Percentiles rank a stretch among this genome's conserved stretches.
Conservation (phyloP, 2,329 filamentous ascomycete species). For the Fusarium sp. region DNA sequence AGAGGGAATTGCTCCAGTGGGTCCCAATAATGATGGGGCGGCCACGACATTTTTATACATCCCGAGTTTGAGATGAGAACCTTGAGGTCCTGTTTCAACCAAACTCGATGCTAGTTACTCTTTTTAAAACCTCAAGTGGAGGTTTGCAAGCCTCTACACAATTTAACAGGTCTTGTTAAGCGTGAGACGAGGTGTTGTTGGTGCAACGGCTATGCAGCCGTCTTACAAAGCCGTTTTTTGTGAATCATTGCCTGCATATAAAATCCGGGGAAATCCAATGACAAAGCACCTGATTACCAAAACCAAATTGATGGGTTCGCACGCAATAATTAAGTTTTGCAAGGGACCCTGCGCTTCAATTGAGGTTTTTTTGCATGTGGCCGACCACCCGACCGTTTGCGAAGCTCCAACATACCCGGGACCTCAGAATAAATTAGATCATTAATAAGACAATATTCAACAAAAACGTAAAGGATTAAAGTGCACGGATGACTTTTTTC, state of each 20-base stretch:
- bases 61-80: too few species aligned
- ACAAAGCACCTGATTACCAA: background rate
- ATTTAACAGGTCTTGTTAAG: too few species aligned
- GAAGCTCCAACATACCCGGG: background rate
- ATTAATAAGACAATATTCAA: too few species aligned
- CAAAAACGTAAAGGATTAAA: too few species aligned
- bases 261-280: background rate
- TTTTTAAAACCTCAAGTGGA: too few species aligned
- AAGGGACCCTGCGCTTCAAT: background rate
- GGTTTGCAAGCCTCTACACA: too few species aligned
- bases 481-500: too few species aligned
- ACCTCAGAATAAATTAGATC: too few species aligned
- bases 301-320: background rate
- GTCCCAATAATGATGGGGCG: background rate
- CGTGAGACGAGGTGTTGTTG: background rate
- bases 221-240: background rate
- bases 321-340: background rate
- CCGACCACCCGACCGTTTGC: background rate
- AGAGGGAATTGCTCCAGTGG: background rate
- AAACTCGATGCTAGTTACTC: too few species aligned
- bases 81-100: too few species aligned
- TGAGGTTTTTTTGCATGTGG: background rate
- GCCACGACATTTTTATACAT: too few species aligned
- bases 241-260: background rate
- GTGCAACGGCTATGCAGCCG: background rate